phyloP scores from a whole-genome alignment of 2,329 filamentous ascomycete species.

The Diaporthe nobilis region DNA sequence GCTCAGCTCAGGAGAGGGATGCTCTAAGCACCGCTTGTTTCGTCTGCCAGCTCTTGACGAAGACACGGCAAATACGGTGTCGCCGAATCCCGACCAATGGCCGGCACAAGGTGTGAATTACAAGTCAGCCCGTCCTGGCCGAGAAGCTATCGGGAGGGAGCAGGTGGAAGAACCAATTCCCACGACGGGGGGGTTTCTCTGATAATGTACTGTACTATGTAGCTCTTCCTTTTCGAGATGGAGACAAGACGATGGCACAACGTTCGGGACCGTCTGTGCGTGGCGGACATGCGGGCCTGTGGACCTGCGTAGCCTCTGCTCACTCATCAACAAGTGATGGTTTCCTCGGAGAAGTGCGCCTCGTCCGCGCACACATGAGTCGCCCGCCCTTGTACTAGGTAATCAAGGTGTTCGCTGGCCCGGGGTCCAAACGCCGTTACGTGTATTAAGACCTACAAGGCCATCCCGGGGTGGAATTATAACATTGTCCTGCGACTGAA shows the following conservation, averaged over 20 bases:
- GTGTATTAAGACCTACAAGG: not conserved
- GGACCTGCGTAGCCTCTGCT: not conserved
- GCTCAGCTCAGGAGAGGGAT: not conserved
- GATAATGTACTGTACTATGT: not conserved
- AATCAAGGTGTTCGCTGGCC: constrained; percentile 5
- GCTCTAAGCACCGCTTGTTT: not conserved
- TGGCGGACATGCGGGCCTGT: not conserved
- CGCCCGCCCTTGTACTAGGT: not conserved
- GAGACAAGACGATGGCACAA: too few species aligned
- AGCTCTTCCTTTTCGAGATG: not conserved
- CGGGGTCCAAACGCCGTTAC: constrained; percentile 1
- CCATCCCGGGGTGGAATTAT: not conserved
- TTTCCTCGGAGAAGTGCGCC: constrained; percentile 14
- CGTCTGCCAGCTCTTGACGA: not conserved
- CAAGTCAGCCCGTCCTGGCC: not conserved
- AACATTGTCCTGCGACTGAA: not conserved
- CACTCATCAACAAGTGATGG: not conserved
- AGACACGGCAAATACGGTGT: not conserved
- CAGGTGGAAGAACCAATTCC: not conserved
- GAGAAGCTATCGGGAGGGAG: not conserved
- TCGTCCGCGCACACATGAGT: constrained; percentile 6
- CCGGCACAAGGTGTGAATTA: not conserved
- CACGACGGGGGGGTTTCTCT: not conserved
- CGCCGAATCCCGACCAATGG: constrained; percentile 10
- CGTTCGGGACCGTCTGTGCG: not conserved